Percentiles rank a stretch among this genome's conserved stretches.
phyloP scores from a whole-genome alignment of 1,139 yeast species.

The Lodderomyces orthopsilosis region DNA sequence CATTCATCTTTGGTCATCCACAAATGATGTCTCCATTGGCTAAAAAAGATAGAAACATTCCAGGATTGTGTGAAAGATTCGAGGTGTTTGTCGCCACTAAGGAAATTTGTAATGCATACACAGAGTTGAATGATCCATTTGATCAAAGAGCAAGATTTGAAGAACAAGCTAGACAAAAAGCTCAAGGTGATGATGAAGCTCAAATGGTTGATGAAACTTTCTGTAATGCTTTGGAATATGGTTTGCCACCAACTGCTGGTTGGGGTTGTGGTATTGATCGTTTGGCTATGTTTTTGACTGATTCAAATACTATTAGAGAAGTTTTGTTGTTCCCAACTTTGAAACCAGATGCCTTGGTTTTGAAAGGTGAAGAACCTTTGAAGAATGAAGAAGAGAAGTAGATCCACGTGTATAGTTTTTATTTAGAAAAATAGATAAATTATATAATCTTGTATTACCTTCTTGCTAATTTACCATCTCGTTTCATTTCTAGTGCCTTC shows the following conservation, averaged over 20 bases:
- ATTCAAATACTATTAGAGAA: constrained; percentile 96
- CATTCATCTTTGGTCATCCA: constrained; percentile 97
- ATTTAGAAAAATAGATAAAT: not conserved
- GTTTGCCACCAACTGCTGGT: constrained; percentile 99
- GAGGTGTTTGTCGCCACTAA: constrained; percentile 98
- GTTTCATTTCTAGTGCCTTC: constrained; percentile 81
- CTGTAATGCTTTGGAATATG: constrained; percentile 97
- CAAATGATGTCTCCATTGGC: constrained; percentile 99
- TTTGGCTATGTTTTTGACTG: constrained; percentile 95
- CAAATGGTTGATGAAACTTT: constrained; percentile 94
- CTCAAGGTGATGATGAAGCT: constrained; percentile 98
- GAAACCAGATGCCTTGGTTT: constrained; percentile 73
- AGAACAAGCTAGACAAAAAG: constrained; percentile 98
- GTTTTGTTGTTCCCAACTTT: constrained; percentile 97
- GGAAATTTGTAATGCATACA: constrained; percentile 97
- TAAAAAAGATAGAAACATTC: constrained; percentile 85
- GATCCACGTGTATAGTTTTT: not conserved
- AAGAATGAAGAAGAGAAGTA: constrained; percentile 8
- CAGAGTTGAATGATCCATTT: constrained; percentile 98
- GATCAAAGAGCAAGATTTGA: constrained; percentile 97
- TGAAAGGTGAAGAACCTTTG: constrained; percentile 36
- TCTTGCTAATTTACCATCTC: constrained; percentile 58
- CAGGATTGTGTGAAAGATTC: constrained; percentile 97
- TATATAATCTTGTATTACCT: constrained; percentile 9
- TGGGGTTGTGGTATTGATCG: constrained; percentile 99